A percentile compares a stretch with the other conserved stretches of the same genome.
These are phyloP conservation scores for Dipodascus albidus DNA, from an alignment of 805 yeast species.

Conservation along the genomic window DNA sequence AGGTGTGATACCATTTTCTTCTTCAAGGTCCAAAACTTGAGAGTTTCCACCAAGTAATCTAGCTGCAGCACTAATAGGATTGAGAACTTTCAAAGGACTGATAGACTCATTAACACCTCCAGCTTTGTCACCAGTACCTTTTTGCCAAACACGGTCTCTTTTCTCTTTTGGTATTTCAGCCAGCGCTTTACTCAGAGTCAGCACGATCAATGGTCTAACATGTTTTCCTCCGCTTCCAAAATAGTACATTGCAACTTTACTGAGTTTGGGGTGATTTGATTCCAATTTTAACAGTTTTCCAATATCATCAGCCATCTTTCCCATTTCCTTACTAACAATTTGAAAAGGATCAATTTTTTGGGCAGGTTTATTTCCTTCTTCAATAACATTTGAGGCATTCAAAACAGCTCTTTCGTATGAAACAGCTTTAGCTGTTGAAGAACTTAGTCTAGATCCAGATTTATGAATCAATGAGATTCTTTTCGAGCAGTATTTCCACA, in stretches of 20 bases:
- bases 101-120: conserved; percentile 34
- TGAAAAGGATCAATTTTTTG: conserved; percentile 61
- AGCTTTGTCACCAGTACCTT: conserved; percentile 30
- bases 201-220: conserved; percentile 81
- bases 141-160: conserved; percentile 48
- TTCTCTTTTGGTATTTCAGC: conserved; percentile 55
- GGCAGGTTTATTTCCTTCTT: neutral
- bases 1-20: conserved; percentile 73
- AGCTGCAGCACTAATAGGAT: conserved; percentile 60
- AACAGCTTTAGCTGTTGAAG: neutral
- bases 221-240: conserved; percentile 96
- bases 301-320: conserved; percentile 73
- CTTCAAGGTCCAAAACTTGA: conserved; percentile 58
- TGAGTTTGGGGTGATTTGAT: conserved; percentile 84
- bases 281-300: conserved; percentile 70
- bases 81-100: conserved; percentile 71
- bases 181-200: conserved; percentile 72
- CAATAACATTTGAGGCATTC: neutral
- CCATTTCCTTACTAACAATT: conserved; percentile 88
- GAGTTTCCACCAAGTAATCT: neutral
- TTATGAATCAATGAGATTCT: neutral
- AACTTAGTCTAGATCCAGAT: neutral
- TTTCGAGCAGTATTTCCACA: no score
- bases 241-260: conserved; percentile 87
- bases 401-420: neutral